These are phyloP conservation scores for Hymenoscyphus scutula DNA, from an alignment of 2,329 filamentous ascomycete species.

Conservation along the genomic window DNA sequence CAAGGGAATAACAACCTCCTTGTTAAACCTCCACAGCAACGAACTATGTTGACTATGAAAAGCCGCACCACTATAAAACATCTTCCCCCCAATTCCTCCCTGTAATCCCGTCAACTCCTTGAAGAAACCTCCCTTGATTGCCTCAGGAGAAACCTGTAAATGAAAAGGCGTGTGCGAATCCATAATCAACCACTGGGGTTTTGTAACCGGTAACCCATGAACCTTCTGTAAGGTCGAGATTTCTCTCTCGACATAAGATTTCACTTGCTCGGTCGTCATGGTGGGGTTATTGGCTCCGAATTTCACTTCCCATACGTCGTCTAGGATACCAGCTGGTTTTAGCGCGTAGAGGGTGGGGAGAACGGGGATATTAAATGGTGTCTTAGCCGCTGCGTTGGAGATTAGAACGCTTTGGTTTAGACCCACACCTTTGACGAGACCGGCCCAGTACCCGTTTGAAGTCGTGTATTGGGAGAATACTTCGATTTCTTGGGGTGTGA, in stretches of 20 bases:
- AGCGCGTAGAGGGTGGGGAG: background rate
- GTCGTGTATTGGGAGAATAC: background rate
- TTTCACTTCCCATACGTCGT: constrained; percentile 11
- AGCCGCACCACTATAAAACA: constrained; percentile 13
- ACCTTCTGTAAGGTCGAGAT: background rate
- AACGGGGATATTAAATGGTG: background rate
- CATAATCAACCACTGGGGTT: background rate
- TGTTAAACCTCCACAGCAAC: constrained; percentile 9
- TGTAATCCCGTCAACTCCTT: background rate
- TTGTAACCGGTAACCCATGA: background rate
- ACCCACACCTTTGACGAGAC: background rate
- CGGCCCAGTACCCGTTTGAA: background rate
- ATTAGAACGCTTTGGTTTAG: background rate
- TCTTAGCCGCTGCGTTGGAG: background rate
- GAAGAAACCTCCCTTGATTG: background rate
- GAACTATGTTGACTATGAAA: constrained; percentile 9
- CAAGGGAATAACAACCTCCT: constrained; percentile 8
- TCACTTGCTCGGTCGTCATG: constrained; percentile 8
- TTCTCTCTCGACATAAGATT: constrained; percentile 5
- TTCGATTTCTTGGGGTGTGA: constrained; percentile 21
- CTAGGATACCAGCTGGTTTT: background rate
- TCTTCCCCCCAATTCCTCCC: constrained; percentile 3
- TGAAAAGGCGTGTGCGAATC: background rate
- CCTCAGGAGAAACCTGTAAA: background rate
- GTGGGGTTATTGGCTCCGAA: constrained; percentile 10